Conservation (phyloP, 441 rosid species). For the Erysimum cheiri region DNA sequence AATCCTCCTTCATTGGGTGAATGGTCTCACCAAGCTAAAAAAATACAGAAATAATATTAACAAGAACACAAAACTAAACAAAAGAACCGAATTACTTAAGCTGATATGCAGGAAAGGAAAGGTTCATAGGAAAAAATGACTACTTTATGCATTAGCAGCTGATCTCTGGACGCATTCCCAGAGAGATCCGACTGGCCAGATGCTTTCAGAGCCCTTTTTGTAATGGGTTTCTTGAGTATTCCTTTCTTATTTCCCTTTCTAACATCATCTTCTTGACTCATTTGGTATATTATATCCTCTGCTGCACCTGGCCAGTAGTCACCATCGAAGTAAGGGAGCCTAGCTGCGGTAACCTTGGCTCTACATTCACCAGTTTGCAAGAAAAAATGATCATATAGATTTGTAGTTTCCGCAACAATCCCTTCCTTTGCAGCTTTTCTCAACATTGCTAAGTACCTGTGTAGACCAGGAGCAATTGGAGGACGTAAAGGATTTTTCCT, state of each 20-base stretch:
- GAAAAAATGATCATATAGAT: conserved; percentile 94
- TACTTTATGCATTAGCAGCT: conserved; percentile 95
- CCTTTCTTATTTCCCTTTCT: conserved; percentile 91
- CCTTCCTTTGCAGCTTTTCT: conserved; percentile 88
- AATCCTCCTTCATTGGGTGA: conserved; percentile 97
- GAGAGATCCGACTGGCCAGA: conserved; percentile 95
- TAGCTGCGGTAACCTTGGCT: conserved; percentile 96
- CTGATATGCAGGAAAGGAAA: conserved; percentile 19
- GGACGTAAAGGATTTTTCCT: conserved; percentile 12
- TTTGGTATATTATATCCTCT: conserved; percentile 90
- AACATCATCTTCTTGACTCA: conserved; percentile 95
- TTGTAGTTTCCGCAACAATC: conserved; percentile 85
- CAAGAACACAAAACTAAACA: conserved; percentile 19
- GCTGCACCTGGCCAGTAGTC: conserved; percentile 99
- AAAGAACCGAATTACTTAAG: conserved; percentile 16
- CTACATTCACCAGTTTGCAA: conserved; percentile 81
- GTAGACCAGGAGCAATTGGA: conserved; percentile 33
- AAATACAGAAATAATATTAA: conserved; percentile 30
- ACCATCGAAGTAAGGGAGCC: conserved; percentile 99
- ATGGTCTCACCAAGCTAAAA: conserved; percentile 97
- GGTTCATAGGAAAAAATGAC: conserved; percentile 14
- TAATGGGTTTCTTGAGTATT: conserved; percentile 71
- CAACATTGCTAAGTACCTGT: conserved; percentile 93
- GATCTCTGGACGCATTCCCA: conserved; percentile 92
- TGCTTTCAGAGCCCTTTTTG: conserved; percentile 97